Evolutionary conservation across 257 asterid species (phyloP).

Genomic region (Primulina huaijiensis): DNA sequence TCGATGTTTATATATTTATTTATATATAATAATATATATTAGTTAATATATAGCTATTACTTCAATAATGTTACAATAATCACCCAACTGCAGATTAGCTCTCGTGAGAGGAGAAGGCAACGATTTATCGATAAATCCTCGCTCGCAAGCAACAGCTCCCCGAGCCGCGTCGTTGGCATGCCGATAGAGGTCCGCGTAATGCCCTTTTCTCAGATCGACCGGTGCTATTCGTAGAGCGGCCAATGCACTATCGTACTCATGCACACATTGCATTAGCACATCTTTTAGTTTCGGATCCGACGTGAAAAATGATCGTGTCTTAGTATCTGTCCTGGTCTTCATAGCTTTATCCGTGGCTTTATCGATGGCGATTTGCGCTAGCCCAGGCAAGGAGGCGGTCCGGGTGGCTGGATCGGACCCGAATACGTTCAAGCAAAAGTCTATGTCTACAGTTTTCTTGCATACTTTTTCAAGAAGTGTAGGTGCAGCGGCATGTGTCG

Average conservation of each 20-base stretch:
- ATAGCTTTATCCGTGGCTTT: not conserved
- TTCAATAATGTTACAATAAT: not conserved
- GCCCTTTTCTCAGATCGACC: not conserved
- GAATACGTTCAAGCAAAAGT: not conserved
- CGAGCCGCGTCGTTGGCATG: not conserved
- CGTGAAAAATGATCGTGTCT: not conserved
- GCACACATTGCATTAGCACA: not conserved
- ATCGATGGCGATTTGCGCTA: not conserved
- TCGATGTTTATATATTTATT: too few relatives aligned
- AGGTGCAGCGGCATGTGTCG: not conserved
- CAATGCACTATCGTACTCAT: not conserved
- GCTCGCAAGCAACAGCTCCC: not conserved
- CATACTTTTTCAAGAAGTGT: not conserved
- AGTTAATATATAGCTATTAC: not conserved
- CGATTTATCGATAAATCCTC: not conserved
- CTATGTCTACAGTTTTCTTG: too few relatives aligned
- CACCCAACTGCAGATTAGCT: not conserved
- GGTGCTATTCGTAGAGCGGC: not conserved
- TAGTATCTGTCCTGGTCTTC: not conserved
- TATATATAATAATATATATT: too few relatives aligned
- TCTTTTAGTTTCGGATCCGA: not conserved
- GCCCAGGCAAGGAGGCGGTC: not conserved
- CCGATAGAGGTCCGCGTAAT: not conserved
- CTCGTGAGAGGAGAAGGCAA: not conserved
- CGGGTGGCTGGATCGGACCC: not conserved